A percentile compares a stretch with the other conserved stretches of the same genome.
Evolutionary conservation across 352 stramenopile species (phyloP).

Genomic region (Phytophthora europaea): DNA sequence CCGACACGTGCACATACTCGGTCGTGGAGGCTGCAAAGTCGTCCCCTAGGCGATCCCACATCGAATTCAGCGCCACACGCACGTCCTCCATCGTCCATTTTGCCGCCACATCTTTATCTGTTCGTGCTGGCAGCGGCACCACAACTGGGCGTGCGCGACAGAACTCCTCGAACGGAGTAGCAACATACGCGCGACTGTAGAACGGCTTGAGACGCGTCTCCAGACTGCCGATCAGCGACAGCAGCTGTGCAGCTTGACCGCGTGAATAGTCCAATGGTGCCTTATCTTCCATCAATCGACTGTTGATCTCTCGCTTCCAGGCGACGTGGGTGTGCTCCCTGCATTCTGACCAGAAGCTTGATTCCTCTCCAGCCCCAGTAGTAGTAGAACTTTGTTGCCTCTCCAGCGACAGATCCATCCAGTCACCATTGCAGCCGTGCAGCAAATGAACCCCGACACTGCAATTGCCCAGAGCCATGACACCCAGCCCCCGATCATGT

Average conservation of each 20-base stretch:
- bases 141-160: constrained; percentile 40
- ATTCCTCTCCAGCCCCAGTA: constrained; percentile 9
- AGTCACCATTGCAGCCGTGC: constrained; percentile 40
- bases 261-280: constrained; percentile 18
- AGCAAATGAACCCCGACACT: constrained; percentile 40
- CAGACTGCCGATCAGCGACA: constrained; percentile 42
- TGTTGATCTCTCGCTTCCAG: constrained; percentile 34
- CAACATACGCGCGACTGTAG: constrained; percentile 35
- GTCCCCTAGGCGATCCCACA: constrained; percentile 45
- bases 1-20: constrained; percentile 57
- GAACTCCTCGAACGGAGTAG: constrained; percentile 48
- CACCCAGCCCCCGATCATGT: constrained; percentile 26
- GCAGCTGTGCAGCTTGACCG: constrained; percentile 39
- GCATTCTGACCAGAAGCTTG: constrained; percentile 31
- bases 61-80: constrained; percentile 31
- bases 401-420: constrained; percentile 41
- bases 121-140: constrained; percentile 24
- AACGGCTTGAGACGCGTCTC: constrained; percentile 36
- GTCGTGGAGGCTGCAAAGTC: constrained; percentile 38
- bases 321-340: constrained; percentile 25
- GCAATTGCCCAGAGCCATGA: constrained; percentile 41
- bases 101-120: constrained; percentile 6
- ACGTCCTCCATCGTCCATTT: constrained; percentile 43
- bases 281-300: constrained; percentile 38
- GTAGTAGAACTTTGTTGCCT: constrained; percentile 19